A percentile compares a stretch with the other conserved stretches of the same genome.
Evolutionary conservation across 2,329 filamentous ascomycete genomes (phyloP).

Genomic region (Penicillium vulpinum): DNA sequence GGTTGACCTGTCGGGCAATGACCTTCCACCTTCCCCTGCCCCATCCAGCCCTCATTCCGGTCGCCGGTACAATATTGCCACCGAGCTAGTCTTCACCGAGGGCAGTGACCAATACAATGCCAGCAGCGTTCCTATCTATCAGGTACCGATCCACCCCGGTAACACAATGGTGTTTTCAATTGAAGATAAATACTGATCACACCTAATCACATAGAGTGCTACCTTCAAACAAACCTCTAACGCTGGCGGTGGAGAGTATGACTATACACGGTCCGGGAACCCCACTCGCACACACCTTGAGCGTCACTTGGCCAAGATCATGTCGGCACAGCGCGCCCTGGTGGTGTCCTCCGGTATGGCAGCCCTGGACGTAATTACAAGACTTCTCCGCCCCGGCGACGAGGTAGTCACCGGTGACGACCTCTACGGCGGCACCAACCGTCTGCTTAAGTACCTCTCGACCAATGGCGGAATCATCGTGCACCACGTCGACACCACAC

Average conservation of each 20-base stretch:
- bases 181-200: background rate
- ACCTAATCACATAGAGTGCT: constrained; percentile 61
- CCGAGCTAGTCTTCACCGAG: constrained; percentile 95
- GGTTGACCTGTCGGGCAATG: constrained; percentile 78
- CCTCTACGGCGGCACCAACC: constrained; percentile 92
- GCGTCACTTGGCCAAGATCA: constrained; percentile 96
- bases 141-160: constrained; percentile 50
- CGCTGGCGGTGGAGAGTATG: constrained; percentile 82
- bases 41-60: constrained; percentile 86
- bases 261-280: constrained; percentile 97
- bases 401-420: constrained; percentile 98
- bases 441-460: constrained; percentile 86
- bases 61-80: constrained; percentile 87
- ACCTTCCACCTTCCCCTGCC: constrained; percentile 86
- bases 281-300: constrained; percentile 95
- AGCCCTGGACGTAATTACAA: constrained; percentile 91
- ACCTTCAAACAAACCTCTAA: constrained; percentile 94
- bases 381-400: constrained; percentile 85
- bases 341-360: constrained; percentile 98
- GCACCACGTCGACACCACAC: constrained; percentile 93
- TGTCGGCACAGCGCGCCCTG: constrained; percentile 87
- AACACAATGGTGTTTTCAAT: background rate
- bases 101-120: constrained; percentile 95
- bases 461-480: constrained; percentile 89
- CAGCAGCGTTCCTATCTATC: constrained; percentile 95